phyloP scores from a whole-genome alignment of 495 filamentous ascomycete species.

The Penicillium malachiteum region DNA sequence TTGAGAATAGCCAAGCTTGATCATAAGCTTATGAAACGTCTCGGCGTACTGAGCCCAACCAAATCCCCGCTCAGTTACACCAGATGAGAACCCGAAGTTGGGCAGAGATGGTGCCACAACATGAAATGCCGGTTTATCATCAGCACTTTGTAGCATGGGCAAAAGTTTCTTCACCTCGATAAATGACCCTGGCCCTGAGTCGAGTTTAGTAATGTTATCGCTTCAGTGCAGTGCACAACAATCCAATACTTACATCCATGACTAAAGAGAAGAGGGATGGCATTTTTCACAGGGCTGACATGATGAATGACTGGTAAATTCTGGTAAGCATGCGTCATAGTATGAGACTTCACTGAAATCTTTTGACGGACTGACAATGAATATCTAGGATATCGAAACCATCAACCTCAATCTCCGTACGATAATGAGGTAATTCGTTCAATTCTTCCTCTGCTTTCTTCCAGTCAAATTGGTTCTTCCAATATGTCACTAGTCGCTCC shows the following conservation, averaged over 20 bases:
- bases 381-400: slow-evolving; percentile 41
- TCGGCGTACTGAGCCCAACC: slow-evolving; percentile 61
- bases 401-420: slow-evolving; percentile 39
- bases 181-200: slow-evolving; percentile 38
- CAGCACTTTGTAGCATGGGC: slow-evolving; percentile 24
- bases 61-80: slow-evolving; percentile 47
- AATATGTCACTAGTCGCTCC: slow-evolving; percentile 35
- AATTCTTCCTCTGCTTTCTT: slow-evolving; percentile 39
- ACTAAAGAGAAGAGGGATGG: slow-evolving; percentile 45
- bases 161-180: slow-evolving; percentile 40
- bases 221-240: not conserved
- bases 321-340: not conserved
- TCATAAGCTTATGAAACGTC: slow-evolving; percentile 64
- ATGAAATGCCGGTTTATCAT: slow-evolving; percentile 36
- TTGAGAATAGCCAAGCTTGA: slow-evolving; percentile 59
- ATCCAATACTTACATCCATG: slow-evolving; percentile 40
- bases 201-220: not conserved
- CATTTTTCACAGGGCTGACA: slow-evolving; percentile 25
- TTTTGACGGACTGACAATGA: slow-evolving; percentile 29
- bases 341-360: not conserved
- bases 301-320: slow-evolving; percentile 37
- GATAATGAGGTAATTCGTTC: slow-evolving; percentile 46
- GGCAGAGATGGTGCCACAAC: slow-evolving; percentile 46
- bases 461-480: slow-evolving; percentile 44
- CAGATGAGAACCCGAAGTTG: slow-evolving; percentile 43